Evolutionary conservation across 345 rosid genomes (phyloP).

Genomic region (Moricandia moricandioides): DNA sequence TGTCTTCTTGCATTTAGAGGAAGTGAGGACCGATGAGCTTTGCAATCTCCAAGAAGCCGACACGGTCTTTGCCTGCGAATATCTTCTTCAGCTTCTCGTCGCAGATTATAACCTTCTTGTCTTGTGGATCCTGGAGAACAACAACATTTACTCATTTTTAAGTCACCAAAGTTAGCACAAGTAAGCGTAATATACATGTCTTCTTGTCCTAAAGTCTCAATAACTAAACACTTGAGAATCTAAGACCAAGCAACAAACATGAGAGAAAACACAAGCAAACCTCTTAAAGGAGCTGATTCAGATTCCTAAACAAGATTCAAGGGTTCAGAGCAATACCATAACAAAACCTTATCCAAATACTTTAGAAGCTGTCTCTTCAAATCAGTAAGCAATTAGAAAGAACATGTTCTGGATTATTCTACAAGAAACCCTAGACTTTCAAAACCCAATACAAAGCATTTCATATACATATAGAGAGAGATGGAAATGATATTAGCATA

Average conservation of each 20-base stretch:
- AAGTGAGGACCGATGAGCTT: conserved; percentile 91
- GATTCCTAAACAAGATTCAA: conserved; percentile 3
- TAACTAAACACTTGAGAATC: neutral
- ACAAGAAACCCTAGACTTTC: neutral
- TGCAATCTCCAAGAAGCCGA: conserved; percentile 86
- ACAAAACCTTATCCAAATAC: conserved; percentile 15
- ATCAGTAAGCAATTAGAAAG: neutral
- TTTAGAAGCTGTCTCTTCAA: neutral
- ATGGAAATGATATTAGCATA: neutral
- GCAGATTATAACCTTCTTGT: conserved; percentile 80
- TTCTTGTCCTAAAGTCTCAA: neutral
- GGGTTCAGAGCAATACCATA: conserved; percentile 1
- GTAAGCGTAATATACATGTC: neutral
- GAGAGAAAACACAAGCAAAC: neutral
- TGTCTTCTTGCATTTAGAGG: conserved; percentile 40
- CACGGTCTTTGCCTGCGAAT: conserved; percentile 68
- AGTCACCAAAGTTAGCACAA: neutral
- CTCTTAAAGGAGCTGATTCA: neutral
- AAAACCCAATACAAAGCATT: neutral
- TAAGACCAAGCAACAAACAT: neutral
- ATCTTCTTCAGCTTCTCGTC: conserved; percentile 98
- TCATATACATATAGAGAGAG: neutral
- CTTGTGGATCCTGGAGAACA: conserved; percentile 62
- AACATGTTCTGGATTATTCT: neutral
- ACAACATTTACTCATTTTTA: conserved; percentile 6